Base-by-base conservation (phyloP, 306 rosid genomes). In the Cicer bijugum region DNA sequence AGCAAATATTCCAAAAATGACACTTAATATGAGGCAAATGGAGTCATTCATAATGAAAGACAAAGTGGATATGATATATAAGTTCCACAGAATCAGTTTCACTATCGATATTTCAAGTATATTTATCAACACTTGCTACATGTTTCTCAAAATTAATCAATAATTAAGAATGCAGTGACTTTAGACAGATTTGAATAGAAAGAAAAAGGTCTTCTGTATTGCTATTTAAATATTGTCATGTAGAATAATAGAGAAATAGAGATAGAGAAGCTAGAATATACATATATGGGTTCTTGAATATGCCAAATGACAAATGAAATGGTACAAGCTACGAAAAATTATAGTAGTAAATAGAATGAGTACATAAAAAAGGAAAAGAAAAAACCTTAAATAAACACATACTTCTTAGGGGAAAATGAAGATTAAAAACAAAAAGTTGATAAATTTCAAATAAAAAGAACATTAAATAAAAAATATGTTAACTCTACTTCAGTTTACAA, bases 391-490 rank as follows among this genome's bases (percentile, higher is more conserved):
- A 58, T 12, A 44, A 75, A 53, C 38, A 14, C 44, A 28, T 67
- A 56, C 48, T 35, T 10, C 5, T 28, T 28, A 12, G 38, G 20
- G 69, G 4, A 69, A 77, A 46, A 50, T 28, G 11, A 70, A 59
- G 7, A 42, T 33, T 33, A n/a, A 62, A 23, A 52, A 37, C 16
- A 45, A 44, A 28, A 69, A 8, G 16, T 12, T 12, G 50, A 12
- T 47, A 42, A 75, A 39, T 39, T 62, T 40, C 40, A 33, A 12
- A 74, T 62, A 37, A 61, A 73, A n/a, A 43, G 63, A 52, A 69
- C 43, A 17, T 16, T 45, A 53, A 78, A 56, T 16, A 15, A 58
- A 59, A 64, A 57, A 47, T 12, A 10, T n/a, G 55, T 83, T 46
- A 23, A 64, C 33, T 65, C 39, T 43, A 48, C 15, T 60, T 65